Evolutionary conservation across 306 rosid genomes (phyloP).

Genomic region (Gillenia trifoliata): DNA sequence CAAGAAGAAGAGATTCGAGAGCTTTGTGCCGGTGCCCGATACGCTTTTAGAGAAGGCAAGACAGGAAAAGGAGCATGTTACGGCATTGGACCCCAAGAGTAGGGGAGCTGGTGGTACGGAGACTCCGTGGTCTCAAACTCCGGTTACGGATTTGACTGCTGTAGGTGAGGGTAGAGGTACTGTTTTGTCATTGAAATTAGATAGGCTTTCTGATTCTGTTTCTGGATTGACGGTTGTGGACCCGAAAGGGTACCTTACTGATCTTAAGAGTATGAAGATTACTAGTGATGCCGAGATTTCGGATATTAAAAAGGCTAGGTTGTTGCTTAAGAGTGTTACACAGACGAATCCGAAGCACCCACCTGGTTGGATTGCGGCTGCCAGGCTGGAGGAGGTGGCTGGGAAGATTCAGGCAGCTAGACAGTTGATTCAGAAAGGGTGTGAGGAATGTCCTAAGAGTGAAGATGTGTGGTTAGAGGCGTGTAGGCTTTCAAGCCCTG

Average conservation of each 20-base stretch:
- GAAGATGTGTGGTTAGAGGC: slow-evolving; percentile 98
- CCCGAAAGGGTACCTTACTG: slow-evolving; percentile 71
- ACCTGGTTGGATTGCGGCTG: slow-evolving; percentile 90
- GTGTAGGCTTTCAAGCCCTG: slow-evolving; percentile 78
- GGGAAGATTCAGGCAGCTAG: slow-evolving; percentile 87
- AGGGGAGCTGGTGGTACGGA: slow-evolving; percentile 65
- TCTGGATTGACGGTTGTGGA: slow-evolving; percentile 78
- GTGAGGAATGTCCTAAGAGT: slow-evolving; percentile 85
- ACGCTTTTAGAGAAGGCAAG: slow-evolving; percentile 85
- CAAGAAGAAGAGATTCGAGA: slow-evolving; percentile 83
- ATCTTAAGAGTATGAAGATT: slow-evolving; percentile 79
- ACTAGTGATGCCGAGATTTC: slow-evolving; percentile 90
- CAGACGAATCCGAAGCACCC: slow-evolving; percentile 86
- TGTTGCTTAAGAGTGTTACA: slow-evolving; percentile 79
- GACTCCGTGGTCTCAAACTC: slow-evolving; percentile 81
- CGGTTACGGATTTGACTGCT: slow-evolving; percentile 89
- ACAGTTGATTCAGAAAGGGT: slow-evolving; percentile 73
- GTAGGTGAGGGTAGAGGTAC: slow-evolving; percentile 93
- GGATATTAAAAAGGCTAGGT: slow-evolving; percentile 77
- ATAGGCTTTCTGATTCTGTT: slow-evolving; percentile 75
- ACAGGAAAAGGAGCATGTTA: slow-evolving; percentile 86
- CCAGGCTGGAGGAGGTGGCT: slow-evolving; percentile 74
- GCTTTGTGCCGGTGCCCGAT: slow-evolving; percentile 87
- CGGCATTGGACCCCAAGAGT: slow-evolving; percentile 84
- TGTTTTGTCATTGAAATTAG: slow-evolving; percentile 71